Conservation (phyloP, 2,329 filamentous ascomycete genomes). For the Sarocladiaceae sp. region DNA sequence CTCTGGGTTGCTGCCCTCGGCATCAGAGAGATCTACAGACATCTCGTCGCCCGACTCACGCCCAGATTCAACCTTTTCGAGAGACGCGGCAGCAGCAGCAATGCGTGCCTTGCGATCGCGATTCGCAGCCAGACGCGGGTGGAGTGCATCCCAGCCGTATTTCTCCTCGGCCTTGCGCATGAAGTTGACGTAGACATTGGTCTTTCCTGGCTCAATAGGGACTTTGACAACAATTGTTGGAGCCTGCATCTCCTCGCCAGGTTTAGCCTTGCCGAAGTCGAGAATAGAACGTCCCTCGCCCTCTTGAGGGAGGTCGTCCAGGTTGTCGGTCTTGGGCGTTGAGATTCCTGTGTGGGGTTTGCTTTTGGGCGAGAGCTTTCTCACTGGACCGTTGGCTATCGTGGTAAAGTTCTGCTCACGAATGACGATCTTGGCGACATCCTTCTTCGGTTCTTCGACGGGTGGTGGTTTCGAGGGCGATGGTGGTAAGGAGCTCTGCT, state of each 20-base stretch:
- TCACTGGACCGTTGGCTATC: conserved; percentile 36
- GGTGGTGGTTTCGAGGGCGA: conserved; percentile 34
- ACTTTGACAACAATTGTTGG: conserved; percentile 84
- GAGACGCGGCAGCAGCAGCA: conserved; percentile 78
- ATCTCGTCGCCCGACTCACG: conserved; percentile 76
- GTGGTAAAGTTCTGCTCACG: conserved; percentile 37
- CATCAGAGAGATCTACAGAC: conserved; percentile 71
- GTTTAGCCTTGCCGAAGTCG: conserved; percentile 56
- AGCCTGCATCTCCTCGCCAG: conserved; percentile 54
- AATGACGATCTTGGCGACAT: conserved; percentile 29
- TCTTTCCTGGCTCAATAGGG: conserved; percentile 67
- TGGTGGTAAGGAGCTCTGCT: conserved; percentile 30
- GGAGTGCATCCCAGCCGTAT: conserved; percentile 91
- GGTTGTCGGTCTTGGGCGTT: conserved; percentile 44
- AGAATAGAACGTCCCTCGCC: conserved; percentile 52
- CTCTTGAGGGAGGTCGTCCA: conserved; percentile 41
- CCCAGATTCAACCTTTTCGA: conserved; percentile 70
- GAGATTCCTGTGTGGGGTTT: conserved; percentile 35
- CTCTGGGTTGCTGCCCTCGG: conserved; percentile 83
- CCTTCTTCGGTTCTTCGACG: conserved; percentile 33
- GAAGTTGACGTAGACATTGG: conserved; percentile 92
- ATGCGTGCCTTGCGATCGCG: conserved; percentile 84
- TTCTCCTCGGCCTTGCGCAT: conserved; percentile 88
- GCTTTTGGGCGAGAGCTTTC: conserved; percentile 44
- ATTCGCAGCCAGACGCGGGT: conserved; percentile 85